Evolutionary conservation across 2,329 filamentous ascomycete genomes (phyloP), one percentile per base, ranked within the genome.

Genomic region (Metarhizium brunneum): DNA sequence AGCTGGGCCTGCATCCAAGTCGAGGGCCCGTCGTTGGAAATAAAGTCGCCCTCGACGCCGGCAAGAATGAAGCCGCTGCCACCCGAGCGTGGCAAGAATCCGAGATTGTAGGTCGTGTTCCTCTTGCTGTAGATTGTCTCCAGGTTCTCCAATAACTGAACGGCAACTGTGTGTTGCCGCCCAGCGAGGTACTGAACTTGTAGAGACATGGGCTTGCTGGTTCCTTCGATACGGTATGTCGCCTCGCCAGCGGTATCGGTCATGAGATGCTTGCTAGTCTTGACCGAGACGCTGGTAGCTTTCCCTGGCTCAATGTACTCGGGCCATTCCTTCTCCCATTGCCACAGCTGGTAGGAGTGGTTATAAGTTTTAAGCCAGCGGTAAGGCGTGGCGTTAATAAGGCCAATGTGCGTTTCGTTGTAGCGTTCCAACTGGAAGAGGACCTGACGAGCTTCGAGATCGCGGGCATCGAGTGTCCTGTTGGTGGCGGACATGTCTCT

Each of bases 301-400:
- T 65, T 8, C 10, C 69, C 69, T 0, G 68, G 63, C n/a, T 59
- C 10, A 30, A 71, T 64, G 51, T 54, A 55, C n/a, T 59, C 18
- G 2, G 66, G 65, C 62, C 65, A 67, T 3, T 29, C 5, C 6
- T 47, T 25, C 2, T 60, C 30, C 65, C 66, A 68, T 4, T 47
- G 1, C 13, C 4, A 10, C 40, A 65, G 50, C 48, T 65, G 61
- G 49, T 66, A 64, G 0, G 54, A 51, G 53, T 60, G 55, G 1
- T 54, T 56, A 57, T 59, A 61, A 0, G 48, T 59, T 47, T 54
- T 62, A 6, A 47, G 42, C 68, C 67, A 71, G 32, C 49, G 55
- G 57, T 68, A 70, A 2, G 69, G 69, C 6, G 66, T 70, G n/a
- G 61, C 64, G 55, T 71, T 71, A 63, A 70, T 57, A 49, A 71